phyloP scores from a whole-genome alignment of 1,284 basidiomycete species.

The Trichosporon faecale region DNA sequence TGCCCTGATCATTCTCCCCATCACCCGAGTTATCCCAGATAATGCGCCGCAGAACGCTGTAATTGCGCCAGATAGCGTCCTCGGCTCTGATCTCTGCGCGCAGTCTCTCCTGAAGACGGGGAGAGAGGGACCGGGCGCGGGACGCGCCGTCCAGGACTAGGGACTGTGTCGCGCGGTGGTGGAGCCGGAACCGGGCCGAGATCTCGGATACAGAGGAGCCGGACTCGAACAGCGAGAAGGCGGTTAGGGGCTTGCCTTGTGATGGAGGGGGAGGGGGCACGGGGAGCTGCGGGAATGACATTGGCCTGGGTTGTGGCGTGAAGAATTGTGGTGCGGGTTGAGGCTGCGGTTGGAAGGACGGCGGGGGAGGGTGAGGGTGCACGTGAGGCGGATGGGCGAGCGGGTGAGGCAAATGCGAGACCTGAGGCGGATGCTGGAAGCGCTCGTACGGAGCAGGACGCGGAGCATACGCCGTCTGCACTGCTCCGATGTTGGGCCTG shows the following conservation, averaged over 20 bases:
- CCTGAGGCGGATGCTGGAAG: neutral
- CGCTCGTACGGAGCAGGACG: too few species aligned
- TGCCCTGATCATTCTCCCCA: neutral
- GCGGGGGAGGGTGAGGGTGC: neutral
- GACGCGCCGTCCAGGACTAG: slow-evolving; percentile 1
- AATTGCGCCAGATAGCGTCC: neutral
- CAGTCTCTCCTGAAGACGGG: neutral
- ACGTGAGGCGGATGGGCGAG: too few species aligned
- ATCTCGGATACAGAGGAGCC: neutral
- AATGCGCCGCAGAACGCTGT: neutral
- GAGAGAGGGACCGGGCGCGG: neutral
- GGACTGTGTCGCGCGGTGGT: neutral
- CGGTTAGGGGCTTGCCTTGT: neutral
- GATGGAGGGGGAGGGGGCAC: neutral
- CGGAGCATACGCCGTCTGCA: neutral
- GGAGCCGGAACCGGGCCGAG: slow-evolving; percentile 3
- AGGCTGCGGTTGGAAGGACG: neutral
- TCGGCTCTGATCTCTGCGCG: neutral
- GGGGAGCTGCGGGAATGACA: neutral
- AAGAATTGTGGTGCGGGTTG: neutral
- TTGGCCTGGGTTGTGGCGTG: neutral
- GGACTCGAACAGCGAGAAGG: neutral
- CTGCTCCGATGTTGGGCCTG: neutral
- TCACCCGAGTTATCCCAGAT: neutral
- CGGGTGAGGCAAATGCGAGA: too few species aligned